Evolutionary conservation across 495 filamentous ascomycete genomes (phyloP), one percentile per base, ranked within the genome.

Genomic region (Aspergillus nanangensis): DNA sequence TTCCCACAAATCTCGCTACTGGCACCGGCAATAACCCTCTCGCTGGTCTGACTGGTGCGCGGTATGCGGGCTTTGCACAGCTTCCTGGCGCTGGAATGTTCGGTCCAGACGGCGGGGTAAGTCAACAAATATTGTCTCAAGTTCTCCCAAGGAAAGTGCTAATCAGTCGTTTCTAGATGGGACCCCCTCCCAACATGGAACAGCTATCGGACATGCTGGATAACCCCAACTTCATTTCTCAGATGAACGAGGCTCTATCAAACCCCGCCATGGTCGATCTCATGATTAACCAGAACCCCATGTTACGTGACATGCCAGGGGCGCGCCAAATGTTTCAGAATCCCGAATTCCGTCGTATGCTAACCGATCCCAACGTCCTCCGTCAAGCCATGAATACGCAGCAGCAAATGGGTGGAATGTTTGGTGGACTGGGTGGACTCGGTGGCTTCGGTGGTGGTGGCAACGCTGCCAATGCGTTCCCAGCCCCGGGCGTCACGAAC

Each of bases 21-120:
- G 94, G 94, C 25, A 90, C 90, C 11, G 90, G 90, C 10, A 89
- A 87, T 62, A 92, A 96, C 62, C 90, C 88, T 11, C 77, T 97
- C 8, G 88, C 92, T 37, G 88, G 83, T 2, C 70, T 99, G 60
- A 99, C 94, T 1, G 93, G 94, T 23, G 94, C 94, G 24, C 76
- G 94, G 50, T 96, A 94, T 67, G 94, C 94, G 19, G 94, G 94
- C 3, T 87, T 92, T 63, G 86, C 87, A 25, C 88, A 88, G 52
- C 76, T 99, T 22, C 94, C 94, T 5, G 87, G 86, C 38, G 82
- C 83, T 21, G 88, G 88, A 41, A 80, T 93, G 67, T 99, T 99
- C 67, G 94, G 94, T 14, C 88, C 92, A 36, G 94, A 99, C 66
- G 93, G 93, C 48, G 94, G 94, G 32, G 94, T 97, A 77, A 77